These are phyloP conservation scores for Boletellus ananas DNA, from an alignment of 768 basidiomycete species.

Conservation along the genomic window DNA sequence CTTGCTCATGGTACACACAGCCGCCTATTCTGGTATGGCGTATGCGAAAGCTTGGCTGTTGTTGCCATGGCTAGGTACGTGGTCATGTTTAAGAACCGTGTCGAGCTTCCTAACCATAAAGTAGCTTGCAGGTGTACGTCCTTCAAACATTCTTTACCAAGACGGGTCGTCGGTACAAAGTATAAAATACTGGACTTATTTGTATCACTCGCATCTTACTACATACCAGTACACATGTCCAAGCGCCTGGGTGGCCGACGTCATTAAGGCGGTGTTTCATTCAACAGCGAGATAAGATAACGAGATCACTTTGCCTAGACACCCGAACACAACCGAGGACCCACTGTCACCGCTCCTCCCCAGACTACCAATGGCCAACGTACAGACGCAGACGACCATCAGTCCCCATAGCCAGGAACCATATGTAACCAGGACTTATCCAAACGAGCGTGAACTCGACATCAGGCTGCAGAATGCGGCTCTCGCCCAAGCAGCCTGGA, in stretches of 20 bases:
- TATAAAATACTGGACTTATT: conserved; percentile 40
- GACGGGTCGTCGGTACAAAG: conserved; percentile 86
- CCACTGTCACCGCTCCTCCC: too few species aligned
- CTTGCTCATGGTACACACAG: conserved; percentile 34
- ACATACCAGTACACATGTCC: neutral
- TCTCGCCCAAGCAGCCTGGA: conserved; percentile 75
- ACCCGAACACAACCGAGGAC: too few species aligned
- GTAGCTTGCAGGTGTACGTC: conserved; percentile 83
- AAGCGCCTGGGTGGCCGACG: too few species aligned
- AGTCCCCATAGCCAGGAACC: conserved; percentile 71
- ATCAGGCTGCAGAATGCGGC: conserved; percentile 51
- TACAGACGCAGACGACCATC: conserved; percentile 70
- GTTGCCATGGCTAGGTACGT: conserved; percentile 87
- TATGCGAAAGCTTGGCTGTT: conserved; percentile 74
- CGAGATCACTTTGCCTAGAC: neutral
- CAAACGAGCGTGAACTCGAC: conserved; percentile 57
- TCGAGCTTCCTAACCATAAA: conserved; percentile 6
- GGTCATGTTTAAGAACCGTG: neutral
- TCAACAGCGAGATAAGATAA: conserved; percentile 8
- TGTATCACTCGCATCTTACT: conserved; percentile 8
- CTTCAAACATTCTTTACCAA: conserved; percentile 97
- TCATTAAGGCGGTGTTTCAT: too few species aligned
- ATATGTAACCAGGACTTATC: conserved; percentile 58
- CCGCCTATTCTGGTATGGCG: conserved; percentile 91
- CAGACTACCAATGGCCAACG: conserved; percentile 20